phyloP scores from a whole-genome alignment of 2,329 filamentous ascomycete species.

The Chaetomiaceae sp. region DNA sequence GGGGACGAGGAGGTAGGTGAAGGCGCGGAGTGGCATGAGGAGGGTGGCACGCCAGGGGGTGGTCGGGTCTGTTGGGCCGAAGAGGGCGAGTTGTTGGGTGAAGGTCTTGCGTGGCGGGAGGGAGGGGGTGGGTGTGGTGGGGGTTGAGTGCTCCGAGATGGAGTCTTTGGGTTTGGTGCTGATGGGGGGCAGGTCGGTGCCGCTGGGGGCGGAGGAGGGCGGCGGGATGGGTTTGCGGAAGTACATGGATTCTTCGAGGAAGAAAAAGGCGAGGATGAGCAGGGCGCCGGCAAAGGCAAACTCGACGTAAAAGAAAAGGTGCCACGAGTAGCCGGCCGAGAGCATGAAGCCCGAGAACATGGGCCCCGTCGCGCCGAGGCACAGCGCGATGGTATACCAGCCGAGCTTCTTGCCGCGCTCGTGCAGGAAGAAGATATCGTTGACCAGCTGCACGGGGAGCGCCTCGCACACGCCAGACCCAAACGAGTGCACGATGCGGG shows the following conservation, averaged over 20 bases:
- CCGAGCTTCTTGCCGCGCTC: constrained; percentile 50
- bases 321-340: constrained; percentile 52
- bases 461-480: constrained; percentile 42
- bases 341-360: constrained; percentile 59
- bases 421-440: constrained; percentile 44
- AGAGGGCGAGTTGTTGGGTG: constrained; percentile 39
- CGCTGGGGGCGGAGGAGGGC: not conserved
- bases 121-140: not conserved
- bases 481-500: constrained; percentile 37
- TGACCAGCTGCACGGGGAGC: constrained; percentile 42
- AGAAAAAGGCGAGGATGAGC: constrained; percentile 30
- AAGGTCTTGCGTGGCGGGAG: constrained; percentile 39
- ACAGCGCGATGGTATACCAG: constrained; percentile 56
- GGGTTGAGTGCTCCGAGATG: constrained; percentile 2
- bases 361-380: constrained; percentile 51
- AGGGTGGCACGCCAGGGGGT: constrained; percentile 35
- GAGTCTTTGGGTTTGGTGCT: not conserved
- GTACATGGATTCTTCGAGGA: constrained; percentile 34
- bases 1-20: constrained; percentile 44
- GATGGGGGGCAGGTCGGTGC: constrained; percentile 1
- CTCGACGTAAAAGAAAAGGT: constrained; percentile 57
- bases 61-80: constrained; percentile 39
- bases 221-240: constrained; percentile 16
- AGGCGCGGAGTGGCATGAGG: constrained; percentile 40
- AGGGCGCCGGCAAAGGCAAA: constrained; percentile 43